Evolutionary conservation across 306 rosid genomes (phyloP), one percentile per base, ranked within the genome.

Genomic region (Citrullus colocynthis): DNA sequence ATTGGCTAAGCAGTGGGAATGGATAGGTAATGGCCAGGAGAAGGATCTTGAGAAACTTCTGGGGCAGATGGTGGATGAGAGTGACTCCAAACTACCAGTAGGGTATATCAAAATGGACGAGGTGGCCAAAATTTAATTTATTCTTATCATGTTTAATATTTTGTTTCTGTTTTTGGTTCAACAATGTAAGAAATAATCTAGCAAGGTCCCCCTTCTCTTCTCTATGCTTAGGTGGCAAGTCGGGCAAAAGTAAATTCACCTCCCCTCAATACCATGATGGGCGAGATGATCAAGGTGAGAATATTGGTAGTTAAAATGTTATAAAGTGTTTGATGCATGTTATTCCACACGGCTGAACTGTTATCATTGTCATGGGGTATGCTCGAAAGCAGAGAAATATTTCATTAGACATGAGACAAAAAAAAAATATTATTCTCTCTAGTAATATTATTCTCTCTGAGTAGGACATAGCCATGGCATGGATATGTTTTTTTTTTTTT

Each of bases 91-190:
- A 77, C 84, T 95, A 78, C 92, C 92, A 54, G 86, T 88, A 86
- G 99, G 99, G 41, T 95, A 82, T 83, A 90, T 90, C 89, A 92
- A 95, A 81, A 57, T 95, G 83, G 99, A 95, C 78, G 92, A 95
- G 97, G 99, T 95, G 18, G 24, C 18, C 57, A 21, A 57, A 24
- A 28, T 21, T 81, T 80, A 44, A 76, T 30, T 41, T 60, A 16
- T 39, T 17, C 34, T 34, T 37, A 48, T 55, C 44, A 20, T 69
- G 20, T 72, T 77, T 59, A 82, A 61, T 61, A 82, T 78, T 62
- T 62, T 10, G 48, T 80, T 32, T 62, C 59, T 41, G 61, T 70
- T 36, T 41, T 13, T n/a, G 49, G 7, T 61, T 81, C 20, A 32
- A 21, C 34, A 30, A 58, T 48, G 49, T 21, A 48, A 63, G 74